Conservation (phyloP, 768 basidiomycete species). For the Tricholoma furcatifolium region DNA sequence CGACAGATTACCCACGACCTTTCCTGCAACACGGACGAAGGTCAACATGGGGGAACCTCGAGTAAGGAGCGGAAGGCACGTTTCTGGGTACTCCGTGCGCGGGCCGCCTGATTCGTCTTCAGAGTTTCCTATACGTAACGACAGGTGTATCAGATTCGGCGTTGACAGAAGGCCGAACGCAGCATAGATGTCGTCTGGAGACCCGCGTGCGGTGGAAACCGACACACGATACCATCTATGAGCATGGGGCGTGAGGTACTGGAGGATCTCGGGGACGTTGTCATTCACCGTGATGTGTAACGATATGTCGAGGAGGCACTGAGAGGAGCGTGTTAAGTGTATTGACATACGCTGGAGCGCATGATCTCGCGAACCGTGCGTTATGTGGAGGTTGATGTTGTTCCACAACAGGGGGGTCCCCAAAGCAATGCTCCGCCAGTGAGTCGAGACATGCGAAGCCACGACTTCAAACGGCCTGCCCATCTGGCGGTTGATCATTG, state of each 20-base stretch:
- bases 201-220: conserved; percentile 23
- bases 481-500: conserved; percentile 1
- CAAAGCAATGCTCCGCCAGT: conserved; percentile 42
- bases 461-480: conserved; percentile 32
- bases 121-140: conserved; percentile 32
- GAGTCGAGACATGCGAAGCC: conserved; percentile 43
- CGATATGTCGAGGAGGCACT: conserved; percentile 36
- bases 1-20: conserved; percentile 36
- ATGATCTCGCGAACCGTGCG: conserved; percentile 15
- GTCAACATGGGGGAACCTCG: conserved; percentile 31
- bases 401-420: conserved; percentile 46
- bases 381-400: conserved; percentile 31
- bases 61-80: conserved; percentile 30
- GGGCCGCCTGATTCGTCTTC: conserved; percentile 23
- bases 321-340: conserved; percentile 36
- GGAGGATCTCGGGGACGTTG: conserved; percentile 27
- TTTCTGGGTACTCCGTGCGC: conserved; percentile 27
- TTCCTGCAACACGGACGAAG: conserved; percentile 42
- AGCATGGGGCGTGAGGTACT: conserved; percentile 31
- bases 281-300: conserved; percentile 26
- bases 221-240: conserved; percentile 39
- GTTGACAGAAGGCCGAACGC: conserved; percentile 25
- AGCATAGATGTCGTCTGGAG: conserved; percentile 25
- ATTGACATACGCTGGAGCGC: conserved; percentile 29
- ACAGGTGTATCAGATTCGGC: conserved; percentile 38